phyloP scores from a whole-genome alignment of 176 grass and related monocot species.

The Lolium rigidum region DNA sequence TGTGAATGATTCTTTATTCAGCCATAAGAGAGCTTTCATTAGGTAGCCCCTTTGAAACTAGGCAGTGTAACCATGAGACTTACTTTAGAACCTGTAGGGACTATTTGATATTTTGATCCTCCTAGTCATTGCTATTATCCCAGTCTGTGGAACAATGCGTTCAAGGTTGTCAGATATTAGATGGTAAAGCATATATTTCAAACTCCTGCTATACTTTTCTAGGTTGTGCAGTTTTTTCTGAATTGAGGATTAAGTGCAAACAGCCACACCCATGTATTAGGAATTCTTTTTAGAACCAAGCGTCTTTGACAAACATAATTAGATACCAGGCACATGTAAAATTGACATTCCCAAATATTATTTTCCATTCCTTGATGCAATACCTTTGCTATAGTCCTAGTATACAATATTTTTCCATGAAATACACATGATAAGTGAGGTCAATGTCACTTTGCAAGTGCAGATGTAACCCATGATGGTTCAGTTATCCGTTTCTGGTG shows the following conservation, averaged over 20 bases:
- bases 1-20: conserved; percentile 8
- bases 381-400: background rate
- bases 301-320: background rate
- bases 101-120: background rate
- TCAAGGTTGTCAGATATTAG: background rate
- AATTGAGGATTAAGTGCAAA: background rate
- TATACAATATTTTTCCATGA: conserved; percentile 16
- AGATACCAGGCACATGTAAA: background rate
- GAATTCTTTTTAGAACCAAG: background rate
- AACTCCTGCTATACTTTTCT: background rate
- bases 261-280: background rate
- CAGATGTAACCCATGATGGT: background rate
- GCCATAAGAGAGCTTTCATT: background rate
- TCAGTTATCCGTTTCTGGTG: conserved; percentile 7
- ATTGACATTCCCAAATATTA: background rate
- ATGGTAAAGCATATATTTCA: background rate
- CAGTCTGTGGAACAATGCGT: background rate
- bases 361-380: background rate
- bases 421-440: conserved; percentile 23
- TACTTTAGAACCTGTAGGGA: conserved; percentile 12
- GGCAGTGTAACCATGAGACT: background rate
- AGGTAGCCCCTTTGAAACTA: conserved; percentile 24
- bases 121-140: background rate
- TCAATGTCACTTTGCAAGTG: background rate
- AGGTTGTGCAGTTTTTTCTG: conserved; percentile 10